Evolutionary conservation across 805 yeast genomes (phyloP), one percentile per base, ranked within the genome.

Genomic region (Candida oleophila): DNA sequence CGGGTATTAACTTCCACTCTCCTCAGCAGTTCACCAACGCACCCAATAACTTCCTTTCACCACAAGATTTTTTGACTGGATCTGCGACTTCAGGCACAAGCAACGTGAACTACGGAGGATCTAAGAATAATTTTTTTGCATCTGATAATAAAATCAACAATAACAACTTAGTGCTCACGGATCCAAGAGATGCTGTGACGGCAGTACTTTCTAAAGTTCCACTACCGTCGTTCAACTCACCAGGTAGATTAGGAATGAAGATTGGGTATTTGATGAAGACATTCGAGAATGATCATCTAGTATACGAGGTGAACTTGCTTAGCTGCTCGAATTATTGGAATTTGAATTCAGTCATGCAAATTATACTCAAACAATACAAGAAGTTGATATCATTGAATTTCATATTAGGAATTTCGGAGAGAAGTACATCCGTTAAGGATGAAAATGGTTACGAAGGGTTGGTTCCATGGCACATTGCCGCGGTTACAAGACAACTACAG

Each of bases 261-360:
- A 81, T 88, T 1, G 94, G 94, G 0, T 86, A 82, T 49, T 61
- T 87, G 45, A 55, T 84, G 5, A 82, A 77, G 48, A n/a, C 19
- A n/a, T 14, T 25, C 19, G 16, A 20, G 21, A 4, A 32, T 37
- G 4, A 32, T 20, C 66, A 64, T 49, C 50, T 66, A 44, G 70
- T 77, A 3, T 76, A 82, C 50, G 94, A 87, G 55, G 78, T 85
- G 4, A 85, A 82, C 52, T 66, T 87, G 28, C 64, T 87, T 52
- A 86, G 90, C 57, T 87, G 92, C 55, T 89, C 90, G 15, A 79
- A 81, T 34, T 81, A 81, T 36, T 79, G 87, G 63, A 76, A 80
- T 46, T 71, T 81, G 1, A 73, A 72, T 16, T 75, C 73, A 5
- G 62, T 87, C 21, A 68, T 87, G 71, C 78, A 74, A 49, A 72